Conservation (phyloP, 192 early-diverging fungal genomes). For the Backusella australiensis region DNA sequence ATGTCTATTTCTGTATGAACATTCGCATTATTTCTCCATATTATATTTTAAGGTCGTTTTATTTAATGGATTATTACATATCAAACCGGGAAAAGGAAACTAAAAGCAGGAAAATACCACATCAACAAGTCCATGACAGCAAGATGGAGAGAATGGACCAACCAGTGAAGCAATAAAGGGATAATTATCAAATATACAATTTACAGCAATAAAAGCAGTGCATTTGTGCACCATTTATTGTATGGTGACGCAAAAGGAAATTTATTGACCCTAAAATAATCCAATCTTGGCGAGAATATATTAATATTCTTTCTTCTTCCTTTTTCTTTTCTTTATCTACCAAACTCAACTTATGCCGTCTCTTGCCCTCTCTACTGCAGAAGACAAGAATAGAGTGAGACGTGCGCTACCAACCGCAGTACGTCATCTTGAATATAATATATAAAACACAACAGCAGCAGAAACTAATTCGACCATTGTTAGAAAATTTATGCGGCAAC, state of each 20-base stretch:
- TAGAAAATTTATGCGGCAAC: conserved; percentile 82
- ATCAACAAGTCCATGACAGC: too few species aligned
- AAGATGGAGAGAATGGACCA: too few species aligned
- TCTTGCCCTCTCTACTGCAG: conserved; percentile 29
- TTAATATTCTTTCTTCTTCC: background rate
- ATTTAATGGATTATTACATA: background rate
- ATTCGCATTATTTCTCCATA: background rate
- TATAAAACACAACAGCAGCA: background rate
- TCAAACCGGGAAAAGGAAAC: background rate
- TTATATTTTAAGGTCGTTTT: background rate
- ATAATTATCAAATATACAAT: background rate
- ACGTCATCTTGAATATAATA: background rate
- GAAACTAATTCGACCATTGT: conserved; percentile 3
- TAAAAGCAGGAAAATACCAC: background rate
- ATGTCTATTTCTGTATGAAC: too few species aligned
- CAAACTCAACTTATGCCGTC: conserved; percentile 36
- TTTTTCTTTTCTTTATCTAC: conserved; percentile 18
- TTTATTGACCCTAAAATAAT: background rate
- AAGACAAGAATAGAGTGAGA: conserved; percentile 36
- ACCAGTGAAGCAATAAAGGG: background rate
- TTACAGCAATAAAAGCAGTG: background rate
- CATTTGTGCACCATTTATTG: background rate
- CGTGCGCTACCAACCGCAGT: conserved; percentile 28
- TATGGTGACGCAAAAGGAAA: background rate
- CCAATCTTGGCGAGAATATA: background rate